Base-by-base conservation (phyloP, 331 rosid genomes). In the Arachis monticola region DNA sequence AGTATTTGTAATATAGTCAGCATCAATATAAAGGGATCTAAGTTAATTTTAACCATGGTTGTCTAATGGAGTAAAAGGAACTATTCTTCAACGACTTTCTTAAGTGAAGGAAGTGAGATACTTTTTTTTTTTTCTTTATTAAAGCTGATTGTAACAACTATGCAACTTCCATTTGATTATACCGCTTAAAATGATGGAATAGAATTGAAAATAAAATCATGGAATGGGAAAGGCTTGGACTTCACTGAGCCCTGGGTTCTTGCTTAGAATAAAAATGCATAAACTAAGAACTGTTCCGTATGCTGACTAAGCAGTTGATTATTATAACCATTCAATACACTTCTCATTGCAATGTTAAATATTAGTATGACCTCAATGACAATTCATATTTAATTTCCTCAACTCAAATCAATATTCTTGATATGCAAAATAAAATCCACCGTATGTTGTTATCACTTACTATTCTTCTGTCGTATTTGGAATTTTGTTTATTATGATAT, bases 61-160 rank as follows among this genome's bases (percentile, higher is more conserved):
- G 64, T 60, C 35, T 41, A 12, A 5, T 77, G 41, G 53, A 69
- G 57, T 22, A 22, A 50, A 50, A 9, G 38, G 56, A 59, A 77
- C 48, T 48, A 22, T 40, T 51, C 69, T 60, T 45, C 27, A 13
- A 17, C 5, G 60, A 65, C 80, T 66, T 75, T 56, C 1, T 53
- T n/a, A 14, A 53, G 30, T 1, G 8, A n/a, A 6, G 1, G 56
- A 53, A 4, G 10, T 17, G 61, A 14, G 61, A 22, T 56, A 56
- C 2, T 5, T 12, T 51, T 40, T 2, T 50, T 51, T 51, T 5
- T 12, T 51, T 40, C 22, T 51, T 51, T 51, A 10, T 27, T 10
- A 4, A 45, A 52, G 30, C 46, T 55, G 63, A 41, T 14, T 3
- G 65, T 45, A 13, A 65, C 60, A 10, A 53, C 17, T 31, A 55